Evolutionary conservation across 257 asterid species (phyloP).

Genomic region (Craterostigma plantagineum): DNA sequence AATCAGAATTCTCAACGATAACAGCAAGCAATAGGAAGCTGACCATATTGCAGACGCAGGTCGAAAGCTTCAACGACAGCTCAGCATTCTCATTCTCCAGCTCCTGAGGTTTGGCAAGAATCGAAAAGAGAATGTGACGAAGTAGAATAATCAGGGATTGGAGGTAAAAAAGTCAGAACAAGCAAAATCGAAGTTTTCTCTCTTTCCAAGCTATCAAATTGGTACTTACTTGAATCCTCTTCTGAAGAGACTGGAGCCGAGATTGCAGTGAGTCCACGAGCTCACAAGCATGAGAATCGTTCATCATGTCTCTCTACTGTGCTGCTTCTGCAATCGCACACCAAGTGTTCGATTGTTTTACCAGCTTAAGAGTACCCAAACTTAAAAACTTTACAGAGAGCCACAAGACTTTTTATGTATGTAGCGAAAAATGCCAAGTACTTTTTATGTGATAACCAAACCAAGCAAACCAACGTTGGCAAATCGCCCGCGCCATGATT

Average conservation of each 20-base stretch:
- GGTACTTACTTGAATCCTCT: slow-evolving; percentile 28
- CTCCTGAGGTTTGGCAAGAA: slow-evolving; percentile 24
- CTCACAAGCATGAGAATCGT: no score
- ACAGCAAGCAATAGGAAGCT: neutral
- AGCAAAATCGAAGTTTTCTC: neutral
- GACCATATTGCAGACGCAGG: slow-evolving; percentile 59
- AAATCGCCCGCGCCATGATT: no score
- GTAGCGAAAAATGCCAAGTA: no score
- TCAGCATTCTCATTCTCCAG: slow-evolving; percentile 45
- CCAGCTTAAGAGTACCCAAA: no score
- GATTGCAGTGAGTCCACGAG: slow-evolving; percentile 16
- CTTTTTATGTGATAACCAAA: no score
- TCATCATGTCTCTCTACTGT: no score
- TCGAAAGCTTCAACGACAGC: slow-evolving; percentile 31
- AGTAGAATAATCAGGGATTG: no score
- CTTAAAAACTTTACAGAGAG: no score
- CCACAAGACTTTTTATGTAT: no score
- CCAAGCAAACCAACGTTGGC: no score
- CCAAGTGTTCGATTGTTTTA: no score
- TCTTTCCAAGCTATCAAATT: neutral
- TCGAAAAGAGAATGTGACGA: neutral
- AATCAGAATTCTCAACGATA: neutral
- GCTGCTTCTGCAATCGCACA: no score
- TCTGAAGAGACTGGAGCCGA: slow-evolving; percentile 30
- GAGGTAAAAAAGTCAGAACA: neutral